Evolutionary conservation across 148 eudicot species (phyloP).

Genomic region (Cornus controversa): DNA sequence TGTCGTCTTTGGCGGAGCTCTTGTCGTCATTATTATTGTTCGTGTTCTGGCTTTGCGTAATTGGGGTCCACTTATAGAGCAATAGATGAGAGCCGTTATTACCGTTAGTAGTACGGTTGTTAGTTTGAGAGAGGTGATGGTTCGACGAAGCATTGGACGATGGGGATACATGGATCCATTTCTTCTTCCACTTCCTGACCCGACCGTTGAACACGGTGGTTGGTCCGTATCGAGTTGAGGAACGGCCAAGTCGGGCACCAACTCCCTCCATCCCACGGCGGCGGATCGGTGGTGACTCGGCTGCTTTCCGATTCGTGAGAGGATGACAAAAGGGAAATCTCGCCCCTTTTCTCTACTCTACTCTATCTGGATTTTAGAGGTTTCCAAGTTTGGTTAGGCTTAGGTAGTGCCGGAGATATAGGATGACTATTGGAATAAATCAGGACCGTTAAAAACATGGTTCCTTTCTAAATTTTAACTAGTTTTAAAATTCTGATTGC

Average conservation of each 20-base stretch:
- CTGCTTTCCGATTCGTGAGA: neutral
- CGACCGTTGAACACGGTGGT: conserved; percentile 77
- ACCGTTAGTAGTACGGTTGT: conserved; percentile 22
- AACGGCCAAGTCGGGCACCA: conserved; percentile 85
- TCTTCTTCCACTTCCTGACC: conserved; percentile 90
- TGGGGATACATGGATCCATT: conserved; percentile 65
- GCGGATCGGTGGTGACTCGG: conserved; percentile 20
- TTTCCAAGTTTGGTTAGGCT: neutral
- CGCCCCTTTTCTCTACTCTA: neutral
- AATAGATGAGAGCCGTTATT: conserved; percentile 47
- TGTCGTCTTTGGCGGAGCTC: conserved; percentile 17
- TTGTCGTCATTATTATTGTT: conserved; percentile 10
- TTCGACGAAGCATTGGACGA: conserved; percentile 22
- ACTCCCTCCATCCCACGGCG: conserved; percentile 68
- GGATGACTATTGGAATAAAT: neutral
- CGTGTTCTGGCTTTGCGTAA: conserved; percentile 34
- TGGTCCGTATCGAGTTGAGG: conserved; percentile 76
- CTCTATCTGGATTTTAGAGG: neutral
- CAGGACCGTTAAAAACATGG: neutral
- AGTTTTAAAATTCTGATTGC: too few relatives aligned
- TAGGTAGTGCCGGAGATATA: neutral
- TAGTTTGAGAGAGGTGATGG: conserved; percentile 13
- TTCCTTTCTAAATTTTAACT: too few relatives aligned
- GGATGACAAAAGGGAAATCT: neutral
- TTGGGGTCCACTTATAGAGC: conserved; percentile 76